Evolutionary conservation across 495 filamentous ascomycete species (phyloP), one percentile per base, ranked within the genome.

Genomic region (Aspergillus panamensis): DNA sequence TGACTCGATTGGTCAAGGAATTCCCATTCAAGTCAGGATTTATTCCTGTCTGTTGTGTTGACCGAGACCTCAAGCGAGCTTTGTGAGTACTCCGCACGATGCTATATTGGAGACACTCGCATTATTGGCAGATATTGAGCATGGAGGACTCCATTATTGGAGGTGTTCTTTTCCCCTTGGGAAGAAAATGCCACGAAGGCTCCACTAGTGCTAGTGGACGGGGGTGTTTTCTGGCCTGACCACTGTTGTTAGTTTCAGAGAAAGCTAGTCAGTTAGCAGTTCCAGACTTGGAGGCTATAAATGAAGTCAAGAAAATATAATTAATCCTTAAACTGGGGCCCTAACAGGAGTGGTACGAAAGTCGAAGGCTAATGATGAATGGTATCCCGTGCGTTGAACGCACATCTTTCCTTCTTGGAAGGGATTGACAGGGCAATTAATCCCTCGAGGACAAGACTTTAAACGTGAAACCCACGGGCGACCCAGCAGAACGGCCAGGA

Each of bases 401-500:
- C 5, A 40, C 37, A 2, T 40, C 13, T 16, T 14, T 40, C 37
- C 16, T 40, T 7, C n/a, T n/a, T 21, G 42, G 42, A 4, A 45
- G 9, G 10, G 16, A 45, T 45, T 45, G 42, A 6, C 19, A 21
- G 9, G 19, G 37, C 9, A 25, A 25, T 25, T 8, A 39, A n/a
- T 16, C 42, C 20, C 37, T 45, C 51, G 25, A 51, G 44, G 43
- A 39, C n/a, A 19, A 25, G 58, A 58, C 57, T 43, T 62, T 63
- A 59, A 62, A 67, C 42, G 29, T 69, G 70, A 68, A 71, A 71
- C 60, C 52, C 45, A 43, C 19, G 47, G 20, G 20, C 66, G 61
- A 66, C 64, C 67, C 71, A 65, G 57, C 51, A 67, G 60, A 48
- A 30, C 62, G 70, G 68, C 65, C 64, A 61, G 61, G 68, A 60